Evolutionary conservation across 139 green algal genomes (phyloP), one percentile per base, ranked within the genome.

Genomic region (Closterium sp.): DNA sequence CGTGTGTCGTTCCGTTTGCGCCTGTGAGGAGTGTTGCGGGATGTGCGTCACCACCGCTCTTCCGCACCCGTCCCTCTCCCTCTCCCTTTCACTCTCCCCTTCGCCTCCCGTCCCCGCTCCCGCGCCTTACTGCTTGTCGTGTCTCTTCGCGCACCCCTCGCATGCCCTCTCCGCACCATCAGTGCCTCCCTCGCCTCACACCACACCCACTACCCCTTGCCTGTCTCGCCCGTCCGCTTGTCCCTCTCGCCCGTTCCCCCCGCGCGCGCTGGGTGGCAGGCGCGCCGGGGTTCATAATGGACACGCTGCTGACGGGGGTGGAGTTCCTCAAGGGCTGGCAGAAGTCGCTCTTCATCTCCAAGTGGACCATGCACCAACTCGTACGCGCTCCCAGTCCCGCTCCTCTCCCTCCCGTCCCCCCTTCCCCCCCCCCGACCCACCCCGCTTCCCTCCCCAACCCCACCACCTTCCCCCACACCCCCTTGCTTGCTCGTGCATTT

Each of bases 291-390:
- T 96, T 93, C 73, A 89, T 88, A 1, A 88, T 94, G 27, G 95
- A 96, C 86, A 93, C 93, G 21, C 91, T 96, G 19, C 45, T 96
- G 31, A 96, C 95, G 13, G 95, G 95, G 13, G 92, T 95, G 70
- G 90, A 96, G 93, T 96, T 95, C 91, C 88, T 93, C 22, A 93
- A 94, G 38, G 92, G 92, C 22, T 94, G 92, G 92, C 27, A 93
- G 92, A 79, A 34, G 22, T 31, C 90, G 9, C 92, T 94, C 24
- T 94, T 94, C 38, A 50, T 94, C 73, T 34, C 32, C 30, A 94
- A 94, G 87, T 94, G 92, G 92, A 94, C n/a, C 38, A 87, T 94
- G 89, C 92, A 94, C 34, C 92, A 94, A 29, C 92, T 95, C 34
- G 90, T 94, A 86, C 17, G 30, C 28, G 3, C 70, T 50, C 38